A percentile compares a stretch with the other conserved stretches of the same genome.
These are phyloP conservation scores for Rostrohypoxylon terebratum DNA, from an alignment of 495 filamentous ascomycete species.

Conservation along the genomic window DNA sequence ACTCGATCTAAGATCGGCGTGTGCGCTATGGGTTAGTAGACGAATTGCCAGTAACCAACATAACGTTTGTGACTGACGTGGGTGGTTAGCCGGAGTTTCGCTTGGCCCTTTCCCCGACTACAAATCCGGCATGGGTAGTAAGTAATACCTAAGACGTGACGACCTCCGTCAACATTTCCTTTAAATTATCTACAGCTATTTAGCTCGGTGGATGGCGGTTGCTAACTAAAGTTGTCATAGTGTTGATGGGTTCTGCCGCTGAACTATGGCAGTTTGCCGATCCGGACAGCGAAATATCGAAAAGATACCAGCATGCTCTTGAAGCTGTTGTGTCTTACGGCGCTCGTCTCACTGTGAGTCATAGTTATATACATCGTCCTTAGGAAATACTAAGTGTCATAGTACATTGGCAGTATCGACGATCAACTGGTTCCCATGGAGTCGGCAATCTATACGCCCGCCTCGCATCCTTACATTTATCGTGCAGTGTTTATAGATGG, in stretches of 20 bases:
- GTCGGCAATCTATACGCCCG: slow-evolving; percentile 86
- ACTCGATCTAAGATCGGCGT: slow-evolving; percentile 76
- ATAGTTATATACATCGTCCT: neutral
- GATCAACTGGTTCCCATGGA: slow-evolving; percentile 89
- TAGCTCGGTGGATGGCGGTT: neutral
- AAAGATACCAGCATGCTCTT: slow-evolving; percentile 80
- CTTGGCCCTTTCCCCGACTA: slow-evolving; percentile 91
- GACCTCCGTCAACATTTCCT: neutral
- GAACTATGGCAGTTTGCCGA: slow-evolving; percentile 94
- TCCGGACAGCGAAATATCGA: slow-evolving; percentile 81
- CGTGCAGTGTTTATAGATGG: slow-evolving; percentile 95
- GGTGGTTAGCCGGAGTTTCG: slow-evolving; percentile 80
- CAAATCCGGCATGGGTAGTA: slow-evolving; percentile 73
- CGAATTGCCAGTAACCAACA: neutral
- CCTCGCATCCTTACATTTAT: slow-evolving; percentile 90
- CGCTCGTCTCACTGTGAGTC: slow-evolving; percentile 72
- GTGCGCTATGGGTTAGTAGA: slow-evolving; percentile 78
- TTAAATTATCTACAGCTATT: neutral
- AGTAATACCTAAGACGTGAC: slow-evolving; percentile 1
- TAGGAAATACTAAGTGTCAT: slow-evolving; percentile 10
- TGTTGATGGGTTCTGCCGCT: slow-evolving; percentile 84
- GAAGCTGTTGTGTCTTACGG: slow-evolving; percentile 78
- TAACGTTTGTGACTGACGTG: slow-evolving; percentile 29
- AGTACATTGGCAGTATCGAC: slow-evolving; percentile 85
- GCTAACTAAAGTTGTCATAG: slow-evolving; percentile 34